These are phyloP conservation scores for Scalesia atractyloides DNA, from an alignment of 129 eudicot species.

Conservation along the genomic window DNA sequence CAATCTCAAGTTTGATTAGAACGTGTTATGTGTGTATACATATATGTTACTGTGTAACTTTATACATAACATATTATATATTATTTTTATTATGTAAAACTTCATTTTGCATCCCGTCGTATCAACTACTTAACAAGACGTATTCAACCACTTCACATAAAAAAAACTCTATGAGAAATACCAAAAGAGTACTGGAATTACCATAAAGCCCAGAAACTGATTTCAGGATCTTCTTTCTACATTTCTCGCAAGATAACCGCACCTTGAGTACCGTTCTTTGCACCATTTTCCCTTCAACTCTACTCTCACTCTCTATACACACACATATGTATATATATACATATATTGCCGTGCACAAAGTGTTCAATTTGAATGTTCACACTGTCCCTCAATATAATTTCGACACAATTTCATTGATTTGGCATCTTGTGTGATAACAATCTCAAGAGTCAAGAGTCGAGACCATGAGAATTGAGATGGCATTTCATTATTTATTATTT, in stretches of 20 bases:
- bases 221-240: slow-evolving; percentile 60
- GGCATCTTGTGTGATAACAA: slow-evolving; percentile 14
- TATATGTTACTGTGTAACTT: too few relatives aligned
- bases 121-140: too few relatives aligned
- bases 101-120: too few relatives aligned
- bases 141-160: too few relatives aligned
- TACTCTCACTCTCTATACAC: background rate
- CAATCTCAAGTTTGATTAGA: too few relatives aligned
- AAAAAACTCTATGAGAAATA: too few relatives aligned
- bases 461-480: background rate
- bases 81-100: too few relatives aligned
- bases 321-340: background rate
- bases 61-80: too few relatives aligned
- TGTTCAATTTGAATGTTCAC: slow-evolving; percentile 29
- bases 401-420: slow-evolving; percentile 2
- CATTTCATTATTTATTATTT: background rate
- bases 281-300: slow-evolving; percentile 37
- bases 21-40: too few relatives aligned
- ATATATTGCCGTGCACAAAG: slow-evolving; percentile 20
- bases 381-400: slow-evolving; percentile 16
- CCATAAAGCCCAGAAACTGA: slow-evolving; percentile 57
- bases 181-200: slow-evolving; percentile 11
- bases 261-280: slow-evolving; percentile 67
- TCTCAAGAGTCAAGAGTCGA: background rate
- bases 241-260: slow-evolving; percentile 56